Evolutionary conservation across 2,329 filamentous ascomycete genomes (phyloP), one percentile per base, ranked within the genome.

Genomic region (Clarireedia monteithiana): DNA sequence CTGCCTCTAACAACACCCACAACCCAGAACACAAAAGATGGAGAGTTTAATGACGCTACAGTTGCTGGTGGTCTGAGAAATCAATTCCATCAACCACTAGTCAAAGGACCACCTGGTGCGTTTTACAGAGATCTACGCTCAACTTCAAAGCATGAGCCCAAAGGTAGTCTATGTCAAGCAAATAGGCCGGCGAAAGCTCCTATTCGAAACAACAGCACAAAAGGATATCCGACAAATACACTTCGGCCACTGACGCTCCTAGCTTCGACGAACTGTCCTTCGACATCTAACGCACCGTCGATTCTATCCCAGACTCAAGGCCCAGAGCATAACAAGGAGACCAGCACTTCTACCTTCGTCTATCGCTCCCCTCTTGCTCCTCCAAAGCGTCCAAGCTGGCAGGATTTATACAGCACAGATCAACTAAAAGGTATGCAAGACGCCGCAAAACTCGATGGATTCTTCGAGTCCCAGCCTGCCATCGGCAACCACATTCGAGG

Each of bases 341-440:
- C 30, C 20, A 48, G 40, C 6, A 23, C 47, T 2, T 55, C 61
- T 45, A 62, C 60, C 36, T 67, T 64, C 27, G 20, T 62, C 5
- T 68, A 68, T 46, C 60, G 63, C 17, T 66, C 65, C 10, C 64
- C 66, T 6, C 58, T 65, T 36, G 66, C 66, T 17, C 66, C 66
- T 30, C 60, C 63, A 23, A 61, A 61, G 46, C 59, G 60, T 6
- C 53, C 57, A 23, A 63, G 56, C 14, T 67, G 63, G 65, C 57
- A 62, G 15, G 44, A 57, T n/a, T 34, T 69, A 48, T 69, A 69
- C 53, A 65, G 57, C 26, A 45, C 48, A 6, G 48, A 58, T 2
- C 59, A 67, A 15, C 46, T 67, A 24, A 50, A 50, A n/a, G 44
- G 45, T 12, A 58, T 65, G 5, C 51, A 36, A 20, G 58, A 63